Percentiles rank a stretch among this genome's conserved stretches.
Conservation (phyloP, 371 early-diverging fungal species). For the Syncephalastrum monosporum region DNA sequence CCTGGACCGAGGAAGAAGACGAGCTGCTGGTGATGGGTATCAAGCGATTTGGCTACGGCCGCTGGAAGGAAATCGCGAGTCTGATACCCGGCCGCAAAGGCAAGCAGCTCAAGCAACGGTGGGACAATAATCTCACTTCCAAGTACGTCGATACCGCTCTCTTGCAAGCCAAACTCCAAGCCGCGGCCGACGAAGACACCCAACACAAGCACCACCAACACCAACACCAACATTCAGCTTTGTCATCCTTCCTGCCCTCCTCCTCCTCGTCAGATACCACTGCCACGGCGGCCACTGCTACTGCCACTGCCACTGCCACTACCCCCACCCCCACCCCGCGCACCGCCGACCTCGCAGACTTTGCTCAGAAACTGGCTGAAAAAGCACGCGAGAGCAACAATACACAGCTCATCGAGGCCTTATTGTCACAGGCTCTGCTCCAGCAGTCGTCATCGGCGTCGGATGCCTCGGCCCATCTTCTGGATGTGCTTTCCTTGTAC, state of each 20-base stretch:
- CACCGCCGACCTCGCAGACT: constrained; percentile 22
- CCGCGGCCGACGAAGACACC: constrained; percentile 11
- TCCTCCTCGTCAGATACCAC: neutral
- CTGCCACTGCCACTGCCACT: neutral
- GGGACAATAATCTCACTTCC: constrained; percentile 44
- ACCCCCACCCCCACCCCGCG: neutral
- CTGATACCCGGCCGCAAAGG: constrained; percentile 42
- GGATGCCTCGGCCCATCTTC: too few relatives aligned
- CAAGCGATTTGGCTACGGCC: constrained; percentile 42
- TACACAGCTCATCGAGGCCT: constrained; percentile 30
- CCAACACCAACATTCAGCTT: neutral
- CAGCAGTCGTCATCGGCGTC: too few relatives aligned
- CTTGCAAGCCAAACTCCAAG: constrained; percentile 31
- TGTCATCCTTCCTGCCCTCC: neutral
- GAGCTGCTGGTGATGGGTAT: constrained; percentile 40
- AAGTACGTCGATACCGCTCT: constrained; percentile 47
- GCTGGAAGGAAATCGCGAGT: constrained; percentile 46
- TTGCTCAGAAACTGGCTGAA: constrained; percentile 41
- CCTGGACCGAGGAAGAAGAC: constrained; percentile 47
- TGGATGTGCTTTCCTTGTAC: too few relatives aligned
- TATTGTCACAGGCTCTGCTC: constrained; percentile 36
- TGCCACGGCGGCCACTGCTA: neutral
- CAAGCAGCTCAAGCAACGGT: constrained; percentile 46
- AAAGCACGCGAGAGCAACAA: constrained; percentile 33
- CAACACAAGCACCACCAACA: neutral